Base-by-base conservation (phyloP, 2,329 filamentous ascomycete species). In the Coniochaeta pulveracea region DNA sequence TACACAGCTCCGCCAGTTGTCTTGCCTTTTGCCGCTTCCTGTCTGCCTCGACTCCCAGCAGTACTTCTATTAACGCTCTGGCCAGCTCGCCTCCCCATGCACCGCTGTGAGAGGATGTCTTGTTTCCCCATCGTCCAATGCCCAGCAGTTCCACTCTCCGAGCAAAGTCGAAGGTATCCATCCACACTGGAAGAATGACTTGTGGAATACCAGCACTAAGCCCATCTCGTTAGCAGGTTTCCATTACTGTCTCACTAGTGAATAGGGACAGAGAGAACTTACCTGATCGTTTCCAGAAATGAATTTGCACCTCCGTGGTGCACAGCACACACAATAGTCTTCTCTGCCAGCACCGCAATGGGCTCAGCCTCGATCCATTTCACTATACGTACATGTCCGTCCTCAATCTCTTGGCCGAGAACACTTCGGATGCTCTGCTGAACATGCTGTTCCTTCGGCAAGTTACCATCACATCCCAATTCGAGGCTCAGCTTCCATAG, bases 231-330 rank as follows among this genome's bases (percentile, higher is more conserved):
- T n/a, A n/a, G n/a, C n/a, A n/a, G n/a, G n/a, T n/a, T n/a, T n/a
- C n/a, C n/a, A 23, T 8, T 23, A 8, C 21, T 23, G 21, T n/a
- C 8, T 23, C 21, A 23, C 25, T 33, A 10, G 11, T 5, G 21
- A 10, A 3, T 6, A 19, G 19, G 26, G 22, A 8, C 10, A 18
- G 21, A 8, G 15, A 16, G 15, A 8, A 38, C 42, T 39, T 34
- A 49, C 43, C 42, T 41, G 10, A 47, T 26, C 2, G 47, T 42
- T 29, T 53, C 49, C 22, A 47, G 41, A 33, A 52, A 51, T 0
- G 56, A 57, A 34, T 61, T 61, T 0, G 57, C 53, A 7, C 57
- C 58, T 12, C 58, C 58, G 34, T 62, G 58, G 34, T 61, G 57
- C 3, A 62, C 54, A 31, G 53, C 50, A 11, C 52, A 54, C 4